Base-by-base conservation (phyloP, 176 grass and related monocot genomes). In the Elaeis guineensis region DNA sequence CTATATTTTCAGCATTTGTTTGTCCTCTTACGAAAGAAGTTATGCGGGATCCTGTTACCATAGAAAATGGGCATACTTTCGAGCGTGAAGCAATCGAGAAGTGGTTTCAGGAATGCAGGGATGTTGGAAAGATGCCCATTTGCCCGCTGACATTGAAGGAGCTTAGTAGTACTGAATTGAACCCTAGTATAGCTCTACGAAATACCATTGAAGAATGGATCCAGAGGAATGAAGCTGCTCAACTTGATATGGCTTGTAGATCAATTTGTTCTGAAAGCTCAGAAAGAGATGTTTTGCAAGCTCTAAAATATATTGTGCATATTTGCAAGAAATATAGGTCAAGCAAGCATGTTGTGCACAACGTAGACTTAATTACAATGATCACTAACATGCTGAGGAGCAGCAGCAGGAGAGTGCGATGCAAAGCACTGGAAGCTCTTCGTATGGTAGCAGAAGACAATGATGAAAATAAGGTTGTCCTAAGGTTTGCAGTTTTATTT, bases 31-130 rank as follows among this genome's bases (percentile, higher is more conserved):
- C 83, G 0, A 78, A 71, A 59, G 83, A 85, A 75, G 76, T 97
- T 8, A 87, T 97, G 92, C 51, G 52, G 2, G 87, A 97, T 23
- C 92, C 92, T 0, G 83, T 85, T 4, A 85, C 72, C 57, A 85
- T 97, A 59, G 92, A 97, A 62, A 90, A 72, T 0, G 92, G 87
- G 9, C 86, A 90, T 56, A 97, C 92, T 5, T 97, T 97, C 9
- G 92, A 97, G 65, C 77, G 80, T 2, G 83, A 87, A 67, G 87
- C 92, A 55, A 97, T 97, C 50, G 64, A 80, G 51, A 90, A 97
- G 67, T 97, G 92, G 92, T 88, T 97, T 66, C 65, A 65, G 21
- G 80, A 96, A 72, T 96, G 87, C 78, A 66, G 78, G 22, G 83
- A 97, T 68, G 85, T 19, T 16, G 87, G 87, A 51, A 69, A 78